Conservation (phyloP, 192 early-diverging fungal genomes). For the Coemansia guatemalensis region DNA sequence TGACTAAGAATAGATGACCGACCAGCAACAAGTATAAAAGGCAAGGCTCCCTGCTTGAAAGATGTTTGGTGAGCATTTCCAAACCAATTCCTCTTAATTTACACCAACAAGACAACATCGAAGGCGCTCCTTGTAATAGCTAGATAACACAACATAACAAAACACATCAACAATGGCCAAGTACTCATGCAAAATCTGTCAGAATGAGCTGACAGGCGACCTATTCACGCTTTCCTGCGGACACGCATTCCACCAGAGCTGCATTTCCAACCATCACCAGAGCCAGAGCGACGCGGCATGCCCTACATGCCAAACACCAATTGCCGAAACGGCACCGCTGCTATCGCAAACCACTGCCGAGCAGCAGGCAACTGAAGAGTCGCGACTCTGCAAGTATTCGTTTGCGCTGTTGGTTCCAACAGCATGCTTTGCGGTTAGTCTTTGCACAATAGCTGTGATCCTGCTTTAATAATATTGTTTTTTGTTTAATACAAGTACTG, state of each 20-base stretch:
- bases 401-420: not conserved
- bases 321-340: slow-evolving; percentile 11
- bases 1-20: no score
- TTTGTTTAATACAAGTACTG: no score
- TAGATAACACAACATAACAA: not conserved
- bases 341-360: not conserved
- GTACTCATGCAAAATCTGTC: slow-evolving; percentile 9
- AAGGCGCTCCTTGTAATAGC: not conserved
- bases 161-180: not conserved
- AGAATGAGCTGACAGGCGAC: not conserved
- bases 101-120: not conserved
- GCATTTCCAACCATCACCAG: slow-evolving; percentile 8
- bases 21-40: no score
- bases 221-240: slow-evolving; percentile 13
- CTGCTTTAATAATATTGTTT: no score
- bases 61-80: no score
- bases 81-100: no score
- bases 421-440: slow-evolving; percentile 5
- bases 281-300: slow-evolving; percentile 8
- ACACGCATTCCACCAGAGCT: slow-evolving; percentile 18
- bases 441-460: no score
- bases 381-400: slow-evolving; percentile 1
- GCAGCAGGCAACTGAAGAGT: not conserved
- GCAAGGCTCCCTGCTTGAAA: no score
- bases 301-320: slow-evolving; percentile 15